A percentile compares a stretch with the other conserved stretches of the same genome.
phyloP scores from a whole-genome alignment of 768 basidiomycete genomes.

The Auricularia heimuer region DNA sequence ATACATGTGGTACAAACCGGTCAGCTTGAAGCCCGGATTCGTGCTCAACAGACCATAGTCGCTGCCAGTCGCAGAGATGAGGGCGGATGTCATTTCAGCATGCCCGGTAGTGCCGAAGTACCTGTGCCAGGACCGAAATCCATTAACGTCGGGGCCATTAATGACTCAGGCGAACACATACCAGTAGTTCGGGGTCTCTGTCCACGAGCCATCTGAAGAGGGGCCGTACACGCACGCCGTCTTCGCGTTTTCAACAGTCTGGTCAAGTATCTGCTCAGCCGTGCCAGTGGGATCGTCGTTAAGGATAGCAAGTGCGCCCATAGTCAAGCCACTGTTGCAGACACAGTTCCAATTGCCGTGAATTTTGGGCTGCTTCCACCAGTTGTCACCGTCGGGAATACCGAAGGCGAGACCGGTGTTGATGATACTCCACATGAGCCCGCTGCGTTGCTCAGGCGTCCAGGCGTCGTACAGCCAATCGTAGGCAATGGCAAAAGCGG shows the following conservation, averaged over 20 bases:
- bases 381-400: slow-evolving; percentile 41
- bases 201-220: slow-evolving; percentile 77
- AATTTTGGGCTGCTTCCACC: slow-evolving; percentile 58
- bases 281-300: slow-evolving; percentile 70
- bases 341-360: slow-evolving; percentile 98
- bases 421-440: slow-evolving; percentile 65
- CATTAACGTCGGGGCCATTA: too few relatives aligned
- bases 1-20: slow-evolving; percentile 87
- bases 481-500: slow-evolving; percentile 86
- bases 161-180: slow-evolving; percentile 25
- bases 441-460: slow-evolving; percentile 58
- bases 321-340: slow-evolving; percentile 81
- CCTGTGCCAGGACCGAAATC: not conserved
- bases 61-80: slow-evolving; percentile 79
- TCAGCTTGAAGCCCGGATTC: slow-evolving; percentile 63
- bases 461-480: slow-evolving; percentile 92
- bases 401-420: slow-evolving; percentile 69
- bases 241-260: slow-evolving; percentile 66
- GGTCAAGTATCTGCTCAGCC: slow-evolving; percentile 53
- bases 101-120: slow-evolving; percentile 79
- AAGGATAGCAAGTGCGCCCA: slow-evolving; percentile 85
- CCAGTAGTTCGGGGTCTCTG: slow-evolving; percentile 92
- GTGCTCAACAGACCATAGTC: slow-evolving; percentile 58
- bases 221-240: slow-evolving; percentile 60
- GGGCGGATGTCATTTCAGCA: slow-evolving; percentile 78